phyloP scores from a whole-genome alignment of 345 rosid genomes.

The Murraya paniculata region DNA sequence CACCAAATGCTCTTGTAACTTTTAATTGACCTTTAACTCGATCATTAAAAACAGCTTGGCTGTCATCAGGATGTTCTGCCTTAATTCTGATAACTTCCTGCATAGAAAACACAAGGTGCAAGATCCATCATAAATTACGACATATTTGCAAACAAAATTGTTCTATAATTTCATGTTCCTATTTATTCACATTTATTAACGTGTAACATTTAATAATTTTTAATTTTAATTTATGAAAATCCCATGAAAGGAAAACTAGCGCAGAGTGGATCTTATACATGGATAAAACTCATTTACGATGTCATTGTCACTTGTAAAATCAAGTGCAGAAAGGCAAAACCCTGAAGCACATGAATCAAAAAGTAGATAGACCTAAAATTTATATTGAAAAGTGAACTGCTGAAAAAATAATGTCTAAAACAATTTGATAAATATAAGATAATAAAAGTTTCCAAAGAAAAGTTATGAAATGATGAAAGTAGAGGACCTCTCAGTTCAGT shows the following conservation, averaged over 20 bases:
- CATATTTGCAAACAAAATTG: neutral
- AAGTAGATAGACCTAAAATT: neutral
- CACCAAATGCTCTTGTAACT: conserved; percentile 96
- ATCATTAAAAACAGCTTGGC: conserved; percentile 74
- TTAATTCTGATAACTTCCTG: conserved; percentile 85
- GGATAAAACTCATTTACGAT: neutral
- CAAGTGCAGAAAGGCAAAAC: neutral
- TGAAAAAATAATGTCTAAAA: neutral
- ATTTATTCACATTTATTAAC: neutral
- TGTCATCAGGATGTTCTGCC: conserved; percentile 85
- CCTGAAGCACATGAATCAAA: neutral
- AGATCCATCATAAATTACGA: conserved; percentile 8
- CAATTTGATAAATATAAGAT: neutral
- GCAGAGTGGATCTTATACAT: neutral
- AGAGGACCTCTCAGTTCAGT: conserved; percentile 13
- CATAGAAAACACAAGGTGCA: conserved; percentile 17
- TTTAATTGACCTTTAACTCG: conserved; percentile 92
- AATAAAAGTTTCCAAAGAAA: neutral
- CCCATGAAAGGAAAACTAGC: neutral
- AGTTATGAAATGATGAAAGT: neutral
- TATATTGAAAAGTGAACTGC: neutral
- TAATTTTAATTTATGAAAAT: neutral
- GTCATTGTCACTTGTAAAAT: neutral
- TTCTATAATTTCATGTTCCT: neutral
- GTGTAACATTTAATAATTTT: neutral